phyloP scores from a whole-genome alignment of 768 basidiomycete species.

The Imleria badia region DNA sequence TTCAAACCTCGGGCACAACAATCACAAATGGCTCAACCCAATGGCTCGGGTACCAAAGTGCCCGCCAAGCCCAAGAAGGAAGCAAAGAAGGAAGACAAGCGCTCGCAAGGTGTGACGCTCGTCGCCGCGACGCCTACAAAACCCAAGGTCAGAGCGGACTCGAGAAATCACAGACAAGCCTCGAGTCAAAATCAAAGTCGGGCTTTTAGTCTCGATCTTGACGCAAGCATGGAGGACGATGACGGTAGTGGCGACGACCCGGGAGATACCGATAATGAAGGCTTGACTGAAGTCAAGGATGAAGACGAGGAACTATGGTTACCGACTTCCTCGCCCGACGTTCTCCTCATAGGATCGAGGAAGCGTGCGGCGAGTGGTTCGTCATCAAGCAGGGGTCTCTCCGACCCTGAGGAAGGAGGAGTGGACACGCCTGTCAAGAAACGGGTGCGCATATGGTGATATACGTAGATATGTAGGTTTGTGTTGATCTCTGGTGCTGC shows the following conservation, averaged over 20 bases:
- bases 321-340: slow-evolving; percentile 42
- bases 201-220: slow-evolving; percentile 3
- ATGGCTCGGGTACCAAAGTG: slow-evolving; percentile 17
- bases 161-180: slow-evolving; percentile 4
- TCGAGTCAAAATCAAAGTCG: slow-evolving; percentile 10
- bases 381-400: slow-evolving; percentile 24
- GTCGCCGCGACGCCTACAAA: slow-evolving; percentile 59
- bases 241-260: background rate
- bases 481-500: background rate
- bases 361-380: slow-evolving; percentile 28
- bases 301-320: slow-evolving; percentile 43
- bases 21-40: slow-evolving; percentile 13
- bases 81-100: slow-evolving; percentile 4
- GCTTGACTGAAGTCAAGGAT: slow-evolving; percentile 5
- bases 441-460: slow-evolving; percentile 17
- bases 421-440: slow-evolving; percentile 28
- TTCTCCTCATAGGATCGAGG: slow-evolving; percentile 33
- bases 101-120: slow-evolving; percentile 33
- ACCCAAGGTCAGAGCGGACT: slow-evolving; percentile 18
- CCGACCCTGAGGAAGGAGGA: slow-evolving; percentile 13
- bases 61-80: slow-evolving; percentile 8
- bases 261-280: slow-evolving; percentile 7
- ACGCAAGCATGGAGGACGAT: background rate
- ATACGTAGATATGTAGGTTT: background rate
- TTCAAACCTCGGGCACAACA: slow-evolving; percentile 49